A percentile compares a stretch with the other conserved stretches of the same genome.
phyloP scores from a whole-genome alignment of 73 alveolate species.

The Halteria grandinella region DNA sequence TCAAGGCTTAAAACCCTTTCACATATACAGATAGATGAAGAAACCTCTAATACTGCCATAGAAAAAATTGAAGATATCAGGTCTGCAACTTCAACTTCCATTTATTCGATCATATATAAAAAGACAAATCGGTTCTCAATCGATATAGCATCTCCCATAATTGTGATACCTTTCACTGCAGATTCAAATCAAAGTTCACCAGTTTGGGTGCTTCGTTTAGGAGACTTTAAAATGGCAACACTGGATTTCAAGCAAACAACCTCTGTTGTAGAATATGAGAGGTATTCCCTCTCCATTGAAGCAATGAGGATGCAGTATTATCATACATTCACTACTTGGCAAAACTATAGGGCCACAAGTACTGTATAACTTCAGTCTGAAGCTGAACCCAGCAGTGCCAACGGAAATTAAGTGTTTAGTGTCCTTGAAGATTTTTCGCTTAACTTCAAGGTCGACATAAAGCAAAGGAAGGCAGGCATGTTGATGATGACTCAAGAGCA shows the following conservation, averaged over 20 bases:
- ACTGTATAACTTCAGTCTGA: too few species aligned
- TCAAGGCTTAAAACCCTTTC: neutral
- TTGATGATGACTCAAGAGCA: slow-evolving; percentile 18
- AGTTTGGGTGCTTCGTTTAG: slow-evolving; percentile 29
- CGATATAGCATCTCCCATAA: slow-evolving; percentile 41
- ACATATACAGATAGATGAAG: slow-evolving; percentile 1
- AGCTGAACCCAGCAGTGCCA: too few species aligned
- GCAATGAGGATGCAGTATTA: slow-evolving; percentile 30
- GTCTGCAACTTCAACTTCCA: slow-evolving; percentile 36
- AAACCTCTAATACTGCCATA: slow-evolving; percentile 3
- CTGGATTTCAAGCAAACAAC: neutral
- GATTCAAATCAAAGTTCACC: neutral
- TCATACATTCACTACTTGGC: slow-evolving; percentile 1
- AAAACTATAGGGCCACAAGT: too few species aligned
- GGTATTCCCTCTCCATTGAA: neutral
- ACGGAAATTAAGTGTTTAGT: neutral
- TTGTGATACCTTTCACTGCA: slow-evolving; percentile 17
- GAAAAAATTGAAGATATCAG: slow-evolving; percentile 38
- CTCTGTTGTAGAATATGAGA: slow-evolving; percentile 37
- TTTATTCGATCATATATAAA: slow-evolving; percentile 22
- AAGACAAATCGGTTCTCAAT: slow-evolving; percentile 19
- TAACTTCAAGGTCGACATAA: neutral
- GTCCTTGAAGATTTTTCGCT: slow-evolving; percentile 44
- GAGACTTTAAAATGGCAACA: slow-evolving; percentile 13
- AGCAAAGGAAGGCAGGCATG: slow-evolving; percentile 22